Base-by-base conservation (phyloP, 2,329 filamentous ascomycete species). In the Sporothrix inflata region DNA sequence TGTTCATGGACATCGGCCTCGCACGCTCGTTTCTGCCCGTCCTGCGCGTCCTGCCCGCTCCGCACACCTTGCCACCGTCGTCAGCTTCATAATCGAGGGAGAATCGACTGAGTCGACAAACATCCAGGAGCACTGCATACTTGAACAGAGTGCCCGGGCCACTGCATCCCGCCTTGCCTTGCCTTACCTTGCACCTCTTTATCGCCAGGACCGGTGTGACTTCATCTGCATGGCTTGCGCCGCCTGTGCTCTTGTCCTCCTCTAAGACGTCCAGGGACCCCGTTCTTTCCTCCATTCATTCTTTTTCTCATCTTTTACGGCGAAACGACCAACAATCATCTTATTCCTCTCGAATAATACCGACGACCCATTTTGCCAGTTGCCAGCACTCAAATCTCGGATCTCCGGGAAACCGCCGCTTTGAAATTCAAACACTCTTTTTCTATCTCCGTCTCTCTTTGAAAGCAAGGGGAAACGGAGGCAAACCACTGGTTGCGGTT, bases 331-430 rank as follows among this genome's bases (percentile, higher is more conserved):
- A 66, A 49, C 63, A 66, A 5, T n/a, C 42, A 8, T 49, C 42
- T 49, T 66, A n/a, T 12, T 49, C 24, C 9, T 63, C n/a, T 69
- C 49, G 38, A 60, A 57, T 60, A 60, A 57, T 61, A 70, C 42
- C 21, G 45, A 40, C 51, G 16, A 19, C 19, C 51, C n/a, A 16
- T 49, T 66, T 51, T 53, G 69, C 45, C 57, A 42, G 57, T 51
- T 55, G 47, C 45, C 57, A 65, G 47, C 55, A 63, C n/a, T 66
- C 69, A 66, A 63, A 34, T 53, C n/a, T 66, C 60, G 69, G 60
- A 47, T 71, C 34, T 55, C 60, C 60, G 57, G 57, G 21, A 71
- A n/a, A 24, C 42, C 19, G 12, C 55, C 38, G 21, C 19, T 27
- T 60, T 69, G 1, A 57, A n/a, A 24, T 45, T 69, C 38, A 21